Conservation (phyloP, 768 basidiomycete species). For the Termitomyces eurrhizus region DNA sequence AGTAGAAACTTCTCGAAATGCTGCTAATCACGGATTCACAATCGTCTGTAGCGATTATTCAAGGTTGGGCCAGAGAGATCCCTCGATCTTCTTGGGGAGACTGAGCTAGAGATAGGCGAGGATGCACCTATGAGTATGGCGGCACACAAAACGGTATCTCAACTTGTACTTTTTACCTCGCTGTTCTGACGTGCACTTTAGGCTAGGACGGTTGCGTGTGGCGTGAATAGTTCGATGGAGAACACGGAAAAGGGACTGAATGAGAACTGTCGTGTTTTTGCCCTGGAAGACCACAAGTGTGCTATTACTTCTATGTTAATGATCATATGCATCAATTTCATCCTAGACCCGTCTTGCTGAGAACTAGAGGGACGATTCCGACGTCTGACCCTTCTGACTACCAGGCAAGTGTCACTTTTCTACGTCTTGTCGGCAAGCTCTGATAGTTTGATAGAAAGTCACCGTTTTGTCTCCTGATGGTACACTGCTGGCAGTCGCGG, state of each 20-base stretch:
- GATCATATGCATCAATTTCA: not conserved
- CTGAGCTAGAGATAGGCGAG: constrained; percentile 74
- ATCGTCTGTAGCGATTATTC: constrained; percentile 58
- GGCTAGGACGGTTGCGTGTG: constrained; percentile 66
- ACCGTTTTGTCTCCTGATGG: constrained; percentile 75
- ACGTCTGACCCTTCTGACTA: constrained; percentile 69
- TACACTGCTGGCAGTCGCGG: constrained; percentile 64
- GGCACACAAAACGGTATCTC: constrained; percentile 50
- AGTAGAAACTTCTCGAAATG: constrained; percentile 23
- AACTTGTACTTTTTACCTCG: constrained; percentile 11
- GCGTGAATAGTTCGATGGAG: constrained; percentile 77
- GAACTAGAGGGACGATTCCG: constrained; percentile 58
- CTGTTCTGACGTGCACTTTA: constrained; percentile 17
- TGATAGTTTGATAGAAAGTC: constrained; percentile 63
- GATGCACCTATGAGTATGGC: constrained; percentile 98
- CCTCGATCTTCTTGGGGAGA: constrained; percentile 59
- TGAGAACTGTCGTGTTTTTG: constrained; percentile 79
- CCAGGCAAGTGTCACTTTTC: constrained; percentile 56
- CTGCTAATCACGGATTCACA: not conserved
- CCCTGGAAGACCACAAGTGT: constrained; percentile 56
- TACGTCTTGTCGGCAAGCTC: constrained; percentile 2
- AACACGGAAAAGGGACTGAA: constrained; percentile 65
- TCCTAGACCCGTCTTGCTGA: constrained; percentile 48
- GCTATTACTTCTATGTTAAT: constrained; percentile 15
- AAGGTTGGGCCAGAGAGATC: constrained; percentile 48